Evolutionary conservation across 129 eudicot genomes (phyloP).

Genomic region (Flaveria sonorensis): DNA sequence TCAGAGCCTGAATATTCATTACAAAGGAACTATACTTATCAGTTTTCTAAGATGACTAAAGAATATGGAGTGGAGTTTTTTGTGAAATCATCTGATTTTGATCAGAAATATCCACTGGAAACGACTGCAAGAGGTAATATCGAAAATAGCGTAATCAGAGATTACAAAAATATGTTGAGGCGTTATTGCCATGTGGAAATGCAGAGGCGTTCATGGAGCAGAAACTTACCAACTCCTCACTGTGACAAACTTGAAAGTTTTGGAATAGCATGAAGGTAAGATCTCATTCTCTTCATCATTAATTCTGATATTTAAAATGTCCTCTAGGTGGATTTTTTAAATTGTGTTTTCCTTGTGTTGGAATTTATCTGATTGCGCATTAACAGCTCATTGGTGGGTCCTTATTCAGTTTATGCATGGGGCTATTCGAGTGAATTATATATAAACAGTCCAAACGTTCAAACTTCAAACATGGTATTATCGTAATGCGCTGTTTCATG

Average conservation of each 20-base stretch:
- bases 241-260: conserved; percentile 84
- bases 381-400: background rate
- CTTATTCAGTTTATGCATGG: background rate
- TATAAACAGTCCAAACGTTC: background rate
- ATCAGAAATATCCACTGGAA: conserved; percentile 67
- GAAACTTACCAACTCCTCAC: conserved; percentile 90
- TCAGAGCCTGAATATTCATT: conserved; percentile 94
- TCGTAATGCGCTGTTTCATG: too few species aligned
- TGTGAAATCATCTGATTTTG: conserved; percentile 79
- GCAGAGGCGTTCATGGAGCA: conserved; percentile 95
- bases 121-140: conserved; percentile 60
- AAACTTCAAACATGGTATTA: background rate
- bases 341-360: background rate
- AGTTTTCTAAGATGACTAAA: conserved; percentile 56
- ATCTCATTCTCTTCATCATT: conserved; percentile 9
- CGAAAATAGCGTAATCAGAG: conserved; percentile 72
- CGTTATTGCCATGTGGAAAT: conserved; percentile 87
- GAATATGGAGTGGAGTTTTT: conserved; percentile 74
- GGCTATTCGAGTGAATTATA: background rate
- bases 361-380: background rate
- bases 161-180: conserved; percentile 79
- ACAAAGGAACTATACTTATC: conserved; percentile 87
- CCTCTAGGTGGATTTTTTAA: background rate
- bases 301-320: background rate
- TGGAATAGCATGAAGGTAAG: conserved; percentile 67